Base-by-base conservation (phyloP, 2,329 filamentous ascomycete species). In the Penicillium sp. region DNA sequence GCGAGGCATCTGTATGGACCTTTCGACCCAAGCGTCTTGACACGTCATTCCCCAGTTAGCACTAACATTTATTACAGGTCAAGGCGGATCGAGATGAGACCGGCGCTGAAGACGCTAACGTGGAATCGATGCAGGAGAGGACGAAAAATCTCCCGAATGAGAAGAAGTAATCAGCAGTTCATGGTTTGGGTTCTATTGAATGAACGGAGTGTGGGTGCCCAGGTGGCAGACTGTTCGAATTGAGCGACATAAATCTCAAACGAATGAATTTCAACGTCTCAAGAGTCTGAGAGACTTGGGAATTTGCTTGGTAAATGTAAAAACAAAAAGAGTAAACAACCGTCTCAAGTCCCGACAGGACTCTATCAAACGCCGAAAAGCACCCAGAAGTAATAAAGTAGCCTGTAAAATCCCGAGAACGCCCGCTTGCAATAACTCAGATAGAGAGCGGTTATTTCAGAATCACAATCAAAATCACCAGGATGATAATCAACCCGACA, bases 401-500 rank as follows among this genome's bases (percentile, higher is more conserved):
- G 6, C 42, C 40, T 28, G 40, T 43, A 24, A 23, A 49, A 23
- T 24, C 42, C 43, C 20, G 20, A 23, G 43, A 56, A 61, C 57
- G 54, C 59, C 59, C 59, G 57, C 57, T 61, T 32, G 43, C 47
- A 50, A 42, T 25, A 45, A 41, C 37, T 33, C n/a, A 40, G 47
- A 28, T 28, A 46, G 10, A 29, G 24, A 37, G 32, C 31, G 38
- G 60, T 69, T 71, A 91, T 72, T 93, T 93, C 71, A 91, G 67
- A 40, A 95, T 81, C 23, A 87, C 81, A 72, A 96, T 95, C 62
- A 95, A 69, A 61, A 96, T 72, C 4, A 95, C 79, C 61, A 96
- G 71, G 9, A 95, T 78, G 44, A 95, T 80, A 59, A 96, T 93
- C 66, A 95, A 73, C 15, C 86, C 80, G 57, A 96, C 83, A 50